Conservation (phyloP, 495 filamentous ascomycete species). For the Pseudevernia furfuracea region DNA sequence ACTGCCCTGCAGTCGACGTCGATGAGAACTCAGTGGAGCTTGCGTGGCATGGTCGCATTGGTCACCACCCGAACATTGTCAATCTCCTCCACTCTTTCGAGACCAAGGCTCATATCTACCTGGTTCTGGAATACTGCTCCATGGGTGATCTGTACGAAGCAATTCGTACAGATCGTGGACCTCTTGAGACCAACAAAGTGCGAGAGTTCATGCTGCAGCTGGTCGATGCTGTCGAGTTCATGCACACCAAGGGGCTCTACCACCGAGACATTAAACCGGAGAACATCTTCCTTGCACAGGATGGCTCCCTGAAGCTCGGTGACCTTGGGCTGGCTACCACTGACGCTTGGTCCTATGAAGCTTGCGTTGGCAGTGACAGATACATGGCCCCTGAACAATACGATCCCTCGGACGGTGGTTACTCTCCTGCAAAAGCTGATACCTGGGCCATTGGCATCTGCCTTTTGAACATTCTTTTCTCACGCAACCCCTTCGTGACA, state of each 20-base stretch:
- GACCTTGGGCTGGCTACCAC: slow-evolving; percentile 90
- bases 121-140: slow-evolving; percentile 93
- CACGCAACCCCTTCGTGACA: slow-evolving; percentile 85
- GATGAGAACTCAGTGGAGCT: slow-evolving; percentile 88
- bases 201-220: slow-evolving; percentile 95
- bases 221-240: slow-evolving; percentile 78
- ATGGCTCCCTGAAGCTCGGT: slow-evolving; percentile 87
- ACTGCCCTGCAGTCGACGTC: slow-evolving; percentile 45
- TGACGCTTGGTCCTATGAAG: slow-evolving; percentile 80
- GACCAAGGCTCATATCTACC: slow-evolving; percentile 78
- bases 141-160: slow-evolving; percentile 97
- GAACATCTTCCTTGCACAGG: slow-evolving; percentile 89
- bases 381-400: slow-evolving; percentile 99
- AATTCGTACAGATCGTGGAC: slow-evolving; percentile 79
- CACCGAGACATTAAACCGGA: slow-evolving; percentile 99
- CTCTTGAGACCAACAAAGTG: slow-evolving; percentile 90
- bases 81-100: slow-evolving; percentile 88
- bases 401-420: slow-evolving; percentile 74
- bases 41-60: slow-evolving; percentile 68
- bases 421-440: slow-evolving; percentile 89
- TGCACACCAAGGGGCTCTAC: slow-evolving; percentile 85
- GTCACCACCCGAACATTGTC: slow-evolving; percentile 83
- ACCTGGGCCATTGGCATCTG: slow-evolving; percentile 96
- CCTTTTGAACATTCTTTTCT: slow-evolving; percentile 90
- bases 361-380: slow-evolving; percentile 88